phyloP scores from a whole-genome alignment of 2,329 filamentous ascomycete genomes.

The Paraphaeosphaeria minitans region DNA sequence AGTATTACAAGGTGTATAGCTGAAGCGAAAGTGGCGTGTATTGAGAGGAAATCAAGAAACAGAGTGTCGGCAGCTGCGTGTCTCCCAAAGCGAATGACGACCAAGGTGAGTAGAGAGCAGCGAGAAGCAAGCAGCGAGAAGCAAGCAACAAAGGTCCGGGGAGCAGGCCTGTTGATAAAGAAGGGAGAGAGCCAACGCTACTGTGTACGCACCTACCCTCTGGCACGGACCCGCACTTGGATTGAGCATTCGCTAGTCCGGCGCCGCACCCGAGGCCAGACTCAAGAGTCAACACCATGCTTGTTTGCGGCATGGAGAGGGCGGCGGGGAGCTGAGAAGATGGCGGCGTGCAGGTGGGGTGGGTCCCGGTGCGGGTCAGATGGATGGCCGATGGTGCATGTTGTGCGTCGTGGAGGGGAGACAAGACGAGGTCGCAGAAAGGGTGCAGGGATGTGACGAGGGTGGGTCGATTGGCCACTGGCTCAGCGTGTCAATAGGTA shows the following conservation, averaged over 20 bases:
- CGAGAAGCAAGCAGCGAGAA: no score
- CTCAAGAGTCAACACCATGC: not conserved
- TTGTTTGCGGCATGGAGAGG: not conserved
- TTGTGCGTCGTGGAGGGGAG: not conserved
- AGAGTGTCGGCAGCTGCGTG: slow-evolving; percentile 2
- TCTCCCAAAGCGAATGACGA: slow-evolving; percentile 38
- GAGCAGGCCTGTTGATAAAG: slow-evolving; percentile 31
- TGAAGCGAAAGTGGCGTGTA: slow-evolving; percentile 21
- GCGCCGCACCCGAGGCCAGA: slow-evolving; percentile 9
- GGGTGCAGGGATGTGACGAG: slow-evolving; percentile 8
- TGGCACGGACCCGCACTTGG: slow-evolving; percentile 13
- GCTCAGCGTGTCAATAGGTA: no score
- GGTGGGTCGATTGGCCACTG: slow-evolving; percentile 7
- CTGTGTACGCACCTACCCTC: slow-evolving; percentile 16
- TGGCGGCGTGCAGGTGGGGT: not conserved
- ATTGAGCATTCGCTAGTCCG: not conserved
- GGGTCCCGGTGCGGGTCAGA: not conserved
- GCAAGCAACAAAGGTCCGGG: slow-evolving; percentile 14
- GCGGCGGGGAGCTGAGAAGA: not conserved
- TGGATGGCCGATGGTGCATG: not conserved
- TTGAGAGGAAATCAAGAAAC: not conserved
- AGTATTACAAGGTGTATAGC: slow-evolving; percentile 22
- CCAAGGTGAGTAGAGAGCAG: slow-evolving; percentile 19
- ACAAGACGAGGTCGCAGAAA: not conserved
- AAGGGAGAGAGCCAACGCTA: slow-evolving; percentile 23